Evolutionary conservation across 192 early-diverging fungal genomes (phyloP).

Genomic region (Funneliformis mosseae): DNA sequence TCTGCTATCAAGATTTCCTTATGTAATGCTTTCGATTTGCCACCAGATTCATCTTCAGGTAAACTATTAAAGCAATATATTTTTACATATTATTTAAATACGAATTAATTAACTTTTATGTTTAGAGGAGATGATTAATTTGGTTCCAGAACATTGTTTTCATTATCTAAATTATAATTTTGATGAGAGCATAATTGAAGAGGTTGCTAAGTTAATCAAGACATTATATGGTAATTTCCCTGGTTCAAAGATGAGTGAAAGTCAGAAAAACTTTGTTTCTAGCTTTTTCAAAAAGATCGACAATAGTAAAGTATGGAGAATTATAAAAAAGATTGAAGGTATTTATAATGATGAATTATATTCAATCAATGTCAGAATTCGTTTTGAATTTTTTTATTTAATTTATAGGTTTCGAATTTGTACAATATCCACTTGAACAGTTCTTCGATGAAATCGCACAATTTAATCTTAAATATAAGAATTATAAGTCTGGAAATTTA

Average conservation of each 20-base stretch:
- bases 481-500: background rate
- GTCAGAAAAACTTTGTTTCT: background rate
- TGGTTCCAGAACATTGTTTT: background rate
- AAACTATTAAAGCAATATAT: background rate
- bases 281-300: background rate
- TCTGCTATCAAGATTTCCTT: conserved; percentile 8
- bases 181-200: background rate
- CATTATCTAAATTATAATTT: conserved; percentile 7
- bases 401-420: conserved; percentile 16
- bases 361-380: background rate
- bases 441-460: background rate
- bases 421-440: conserved; percentile 11
- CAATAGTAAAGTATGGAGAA: background rate
- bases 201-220: conserved; percentile 7
- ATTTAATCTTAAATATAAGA: background rate
- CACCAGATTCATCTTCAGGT: background rate
- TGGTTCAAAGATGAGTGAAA: conserved; percentile 8
- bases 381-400: background rate
- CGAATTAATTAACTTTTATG: background rate
- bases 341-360: background rate
- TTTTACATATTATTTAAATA: background rate
- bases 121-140: conserved; percentile 13
- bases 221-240: conserved; percentile 6
- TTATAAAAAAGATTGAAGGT: conserved; percentile 10
- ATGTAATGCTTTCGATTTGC: background rate